Percentiles rank a stretch among this genome's conserved stretches.
phyloP scores from a whole-genome alignment of 768 basidiomycete species.

The Chiua virens region DNA sequence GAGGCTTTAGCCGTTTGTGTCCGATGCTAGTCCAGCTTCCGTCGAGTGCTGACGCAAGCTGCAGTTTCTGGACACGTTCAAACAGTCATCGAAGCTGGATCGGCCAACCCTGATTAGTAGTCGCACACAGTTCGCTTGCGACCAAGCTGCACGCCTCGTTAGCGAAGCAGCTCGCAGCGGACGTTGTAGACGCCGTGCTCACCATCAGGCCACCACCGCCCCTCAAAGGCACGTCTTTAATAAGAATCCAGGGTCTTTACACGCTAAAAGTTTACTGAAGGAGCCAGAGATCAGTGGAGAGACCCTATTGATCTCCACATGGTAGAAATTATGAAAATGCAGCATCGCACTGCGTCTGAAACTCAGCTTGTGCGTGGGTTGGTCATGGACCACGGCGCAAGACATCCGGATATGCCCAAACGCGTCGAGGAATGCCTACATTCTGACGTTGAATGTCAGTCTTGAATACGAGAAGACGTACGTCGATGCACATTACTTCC shows the following conservation, averaged over 20 bases:
- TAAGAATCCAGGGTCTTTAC: constrained; percentile 25
- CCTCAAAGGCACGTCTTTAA: constrained; percentile 48
- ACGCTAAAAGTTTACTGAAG: constrained; percentile 37
- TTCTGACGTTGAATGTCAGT: constrained; percentile 95
- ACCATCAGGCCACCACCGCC: constrained; percentile 77
- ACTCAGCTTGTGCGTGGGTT: constrained; percentile 94
- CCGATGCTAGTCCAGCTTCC: constrained; percentile 10
- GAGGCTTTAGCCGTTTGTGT: constrained; percentile 78
- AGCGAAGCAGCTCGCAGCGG: constrained; percentile 85
- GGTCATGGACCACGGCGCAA: constrained; percentile 94
- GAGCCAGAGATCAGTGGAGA: constrained; percentile 64
- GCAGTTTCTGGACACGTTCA: constrained; percentile 93
- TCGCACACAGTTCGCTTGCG: constrained; percentile 92
- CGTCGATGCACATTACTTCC: constrained; percentile 35
- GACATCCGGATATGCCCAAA: constrained; percentile 99
- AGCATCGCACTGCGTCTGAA: constrained; percentile 96
- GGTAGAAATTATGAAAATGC: constrained; percentile 99
- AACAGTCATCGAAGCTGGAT: constrained; percentile 73
- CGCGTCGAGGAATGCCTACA: constrained; percentile 93
- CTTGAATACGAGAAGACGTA: constrained; percentile 99
- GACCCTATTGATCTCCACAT: constrained; percentile 98
- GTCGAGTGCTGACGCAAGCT: constrained; percentile 21
- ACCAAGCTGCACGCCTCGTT: constrained; percentile 86
- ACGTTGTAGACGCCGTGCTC: constrained; percentile 93
- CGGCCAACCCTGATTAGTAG: constrained; percentile 89